These are phyloP conservation scores for Gamarada debralockiae DNA, from an alignment of 495 filamentous ascomycete species.

Conservation along the genomic window DNA sequence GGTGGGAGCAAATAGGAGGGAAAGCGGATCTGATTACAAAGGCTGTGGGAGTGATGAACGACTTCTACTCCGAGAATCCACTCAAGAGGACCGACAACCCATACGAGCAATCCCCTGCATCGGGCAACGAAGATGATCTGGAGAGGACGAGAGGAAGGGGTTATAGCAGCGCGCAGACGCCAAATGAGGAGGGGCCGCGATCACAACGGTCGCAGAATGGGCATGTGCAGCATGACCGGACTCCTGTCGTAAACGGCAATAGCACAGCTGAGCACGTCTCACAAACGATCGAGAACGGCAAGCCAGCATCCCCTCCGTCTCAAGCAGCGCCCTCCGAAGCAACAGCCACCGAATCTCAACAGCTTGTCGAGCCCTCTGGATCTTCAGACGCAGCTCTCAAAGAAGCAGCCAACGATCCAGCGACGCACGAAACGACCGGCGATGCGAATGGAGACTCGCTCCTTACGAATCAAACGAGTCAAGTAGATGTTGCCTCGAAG, in stretches of 20 bases:
- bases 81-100: slow-evolving; percentile 25
- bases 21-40: slow-evolving; percentile 55
- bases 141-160: slow-evolving; percentile 13
- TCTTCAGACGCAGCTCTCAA: slow-evolving; percentile 37
- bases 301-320: not conserved
- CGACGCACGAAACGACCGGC: slow-evolving; percentile 28
- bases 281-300: not conserved
- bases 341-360: not conserved
- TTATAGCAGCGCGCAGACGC: not conserved
- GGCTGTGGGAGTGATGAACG: slow-evolving; percentile 67
- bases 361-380: not conserved
- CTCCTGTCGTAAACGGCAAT: not conserved
- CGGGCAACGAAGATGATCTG: slow-evolving; percentile 18
- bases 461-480: slow-evolving; percentile 27
- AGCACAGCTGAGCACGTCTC: not conserved
- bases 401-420: slow-evolving; percentile 40
- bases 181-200: not conserved
- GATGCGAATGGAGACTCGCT: slow-evolving; percentile 26
- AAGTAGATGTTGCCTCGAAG: slow-evolving; percentile 20
- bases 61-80: slow-evolving; percentile 70
- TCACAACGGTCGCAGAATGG: not conserved
- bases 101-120: slow-evolving; percentile 16
- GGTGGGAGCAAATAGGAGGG: slow-evolving; percentile 78
- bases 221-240: not conserved
- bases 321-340: not conserved